phyloP scores from a whole-genome alignment of 768 basidiomycete species.

The Tylopilus subfusipes region DNA sequence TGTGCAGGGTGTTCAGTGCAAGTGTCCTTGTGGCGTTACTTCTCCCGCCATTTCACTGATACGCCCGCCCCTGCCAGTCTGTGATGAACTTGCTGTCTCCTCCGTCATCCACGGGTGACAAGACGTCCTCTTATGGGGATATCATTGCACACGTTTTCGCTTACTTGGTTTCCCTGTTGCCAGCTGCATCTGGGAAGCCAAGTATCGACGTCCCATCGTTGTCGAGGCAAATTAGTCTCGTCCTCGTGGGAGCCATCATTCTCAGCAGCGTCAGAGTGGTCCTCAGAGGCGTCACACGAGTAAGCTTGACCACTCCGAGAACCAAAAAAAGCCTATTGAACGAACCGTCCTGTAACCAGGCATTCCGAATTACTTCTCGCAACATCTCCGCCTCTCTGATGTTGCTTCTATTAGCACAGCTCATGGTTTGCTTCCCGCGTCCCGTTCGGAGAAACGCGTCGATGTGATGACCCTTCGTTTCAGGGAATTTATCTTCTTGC shows the following conservation, averaged over 20 bases:
- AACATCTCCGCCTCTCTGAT: constrained; percentile 73
- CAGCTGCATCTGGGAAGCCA: constrained; percentile 28
- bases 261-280: constrained; percentile 68
- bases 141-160: constrained; percentile 41
- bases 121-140: constrained; percentile 41
- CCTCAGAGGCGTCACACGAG: constrained; percentile 62
- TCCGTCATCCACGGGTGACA: constrained; percentile 34
- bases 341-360: constrained; percentile 33
- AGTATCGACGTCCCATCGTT: constrained; percentile 38
- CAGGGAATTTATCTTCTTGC: constrained; percentile 83
- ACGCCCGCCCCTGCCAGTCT: constrained; percentile 23
- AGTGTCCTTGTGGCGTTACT: constrained; percentile 26
- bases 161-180: constrained; percentile 38
- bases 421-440: constrained; percentile 57
- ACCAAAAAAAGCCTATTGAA: background rate
- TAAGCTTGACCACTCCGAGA: constrained; percentile 23
- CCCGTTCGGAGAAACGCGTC: constrained; percentile 1
- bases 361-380: constrained; percentile 60
- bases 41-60: constrained; percentile 15
- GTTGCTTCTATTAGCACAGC: constrained; percentile 72
- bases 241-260: constrained; percentile 74
- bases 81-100: constrained; percentile 33
- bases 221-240: constrained; percentile 57
- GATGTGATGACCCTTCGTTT: constrained; percentile 2
- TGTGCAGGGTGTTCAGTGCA: constrained; percentile 59